These are phyloP conservation scores for Salix exigua DNA, from an alignment of 345 rosid species.

Conservation along the genomic window DNA sequence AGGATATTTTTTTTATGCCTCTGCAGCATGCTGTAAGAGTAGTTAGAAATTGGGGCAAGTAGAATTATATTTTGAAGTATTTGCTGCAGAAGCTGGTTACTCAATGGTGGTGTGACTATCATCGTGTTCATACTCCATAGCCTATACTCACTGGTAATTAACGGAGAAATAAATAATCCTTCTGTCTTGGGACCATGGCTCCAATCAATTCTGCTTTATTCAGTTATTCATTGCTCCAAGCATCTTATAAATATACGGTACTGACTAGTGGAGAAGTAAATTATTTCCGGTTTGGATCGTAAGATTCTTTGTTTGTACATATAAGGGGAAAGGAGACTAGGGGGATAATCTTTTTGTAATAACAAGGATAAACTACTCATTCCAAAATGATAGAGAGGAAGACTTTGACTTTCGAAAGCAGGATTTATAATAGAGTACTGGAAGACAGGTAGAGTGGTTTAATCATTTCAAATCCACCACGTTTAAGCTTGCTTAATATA, in stretches of 20 bases:
- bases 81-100: not conserved
- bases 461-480: not conserved
- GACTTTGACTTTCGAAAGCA: constrained; percentile 9
- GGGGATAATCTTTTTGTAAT: not conserved
- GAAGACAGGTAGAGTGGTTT: not conserved
- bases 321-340: not conserved
- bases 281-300: not conserved
- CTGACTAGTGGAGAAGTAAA: not conserved
- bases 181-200: constrained; percentile 13
- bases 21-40: not conserved
- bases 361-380: not conserved
- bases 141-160: constrained; percentile 3
- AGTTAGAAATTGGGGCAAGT: not conserved
- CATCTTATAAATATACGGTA: not conserved
- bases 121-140: not conserved
- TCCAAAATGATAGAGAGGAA: constrained; percentile 9
- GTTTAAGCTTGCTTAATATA: not conserved
- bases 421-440: not conserved
- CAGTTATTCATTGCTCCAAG: constrained; percentile 4
- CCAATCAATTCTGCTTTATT: constrained; percentile 9
- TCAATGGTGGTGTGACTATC: not conserved
- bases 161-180: constrained; percentile 10
- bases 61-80: not conserved
- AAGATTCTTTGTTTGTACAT: not conserved
- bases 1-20: not conserved